Evolutionary conservation across 306 rosid species (phyloP), one percentile per base, ranked within the genome.

Genomic region (Oemleria cerasiformis): DNA sequence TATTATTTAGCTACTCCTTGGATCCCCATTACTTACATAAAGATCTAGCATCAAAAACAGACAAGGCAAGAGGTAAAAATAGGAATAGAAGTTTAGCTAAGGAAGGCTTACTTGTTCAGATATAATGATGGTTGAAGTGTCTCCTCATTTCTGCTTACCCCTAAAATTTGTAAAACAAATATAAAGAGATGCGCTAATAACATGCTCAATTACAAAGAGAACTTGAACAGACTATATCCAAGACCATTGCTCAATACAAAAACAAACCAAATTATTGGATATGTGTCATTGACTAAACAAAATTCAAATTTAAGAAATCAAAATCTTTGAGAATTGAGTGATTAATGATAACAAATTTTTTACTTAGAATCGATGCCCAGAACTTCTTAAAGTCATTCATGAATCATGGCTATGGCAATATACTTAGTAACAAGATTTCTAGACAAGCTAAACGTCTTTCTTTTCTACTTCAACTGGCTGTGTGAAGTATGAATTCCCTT

Each of bases 71-170:
- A 9, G 55, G 55, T 48, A 56, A 51, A 50, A 50, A 21, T 14
- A 34, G 2, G 5, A 39, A 21, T 54, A 53, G 17, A 47, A 70
- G 23, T 43, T 34, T 25, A 47, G 59, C 57, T 34, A 47, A 30
- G 68, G 50, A 61, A 47, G 44, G 30, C 96, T 83, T 89, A 89
- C 97, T 94, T 94, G 88, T 94, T 94, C 65, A 94, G 85, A 69
- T 94, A 94, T 77, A 94, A 4, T 23, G 87, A 67, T 50, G 96
- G 97, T 69, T 79, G 90, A 77, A 94, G 98, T 64, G 97, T 94
- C 84, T 89, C 90, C 84, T 91, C 98, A 4, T 94, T 78, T 83
- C 97, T 84, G 84, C 81, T 81, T 41, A 91, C 20, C 60, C 98
- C 98, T 94, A 67, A 20, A 30, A 69, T 69, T 79, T 64, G 65